Evolutionary conservation across 768 basidiomycete species (phyloP).

Genomic region (Pholiota molesta): DNA sequence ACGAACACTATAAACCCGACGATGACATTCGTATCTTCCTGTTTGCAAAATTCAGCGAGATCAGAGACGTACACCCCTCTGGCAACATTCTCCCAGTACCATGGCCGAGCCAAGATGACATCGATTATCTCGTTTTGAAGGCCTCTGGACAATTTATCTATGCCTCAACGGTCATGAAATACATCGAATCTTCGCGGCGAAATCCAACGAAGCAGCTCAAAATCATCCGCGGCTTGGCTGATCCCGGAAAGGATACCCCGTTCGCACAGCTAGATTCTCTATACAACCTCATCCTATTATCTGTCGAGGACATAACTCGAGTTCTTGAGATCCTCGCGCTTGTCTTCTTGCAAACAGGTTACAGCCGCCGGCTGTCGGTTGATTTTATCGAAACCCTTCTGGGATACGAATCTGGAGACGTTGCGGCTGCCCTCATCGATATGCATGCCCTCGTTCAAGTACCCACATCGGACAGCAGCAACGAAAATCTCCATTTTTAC

Average conservation of each 20-base stretch:
- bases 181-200: neutral
- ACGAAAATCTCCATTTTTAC: neutral
- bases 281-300: slow-evolving; percentile 11
- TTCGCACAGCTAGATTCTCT: slow-evolving; percentile 14
- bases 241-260: slow-evolving; percentile 1
- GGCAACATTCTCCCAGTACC: neutral
- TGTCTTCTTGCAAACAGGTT: neutral
- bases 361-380: neutral
- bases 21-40: slow-evolving; percentile 1
- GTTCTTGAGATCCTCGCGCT: neutral
- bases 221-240: neutral
- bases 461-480: too few species aligned
- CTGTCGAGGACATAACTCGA: slow-evolving; percentile 4
- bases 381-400: neutral
- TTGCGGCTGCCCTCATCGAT: too few species aligned
- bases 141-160: slow-evolving; percentile 19
- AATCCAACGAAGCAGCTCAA: slow-evolving; percentile 6
- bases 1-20: neutral
- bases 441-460: neutral
- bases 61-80: neutral
- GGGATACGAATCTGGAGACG: neutral
- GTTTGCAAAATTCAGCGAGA: neutral
- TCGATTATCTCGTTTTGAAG: slow-evolving; percentile 8
- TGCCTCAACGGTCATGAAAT: slow-evolving; percentile 12
- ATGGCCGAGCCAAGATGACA: slow-evolving; percentile 7